phyloP scores from a whole-genome alignment of 1,139 yeast species.

The Zygoascus hellenicus region DNA sequence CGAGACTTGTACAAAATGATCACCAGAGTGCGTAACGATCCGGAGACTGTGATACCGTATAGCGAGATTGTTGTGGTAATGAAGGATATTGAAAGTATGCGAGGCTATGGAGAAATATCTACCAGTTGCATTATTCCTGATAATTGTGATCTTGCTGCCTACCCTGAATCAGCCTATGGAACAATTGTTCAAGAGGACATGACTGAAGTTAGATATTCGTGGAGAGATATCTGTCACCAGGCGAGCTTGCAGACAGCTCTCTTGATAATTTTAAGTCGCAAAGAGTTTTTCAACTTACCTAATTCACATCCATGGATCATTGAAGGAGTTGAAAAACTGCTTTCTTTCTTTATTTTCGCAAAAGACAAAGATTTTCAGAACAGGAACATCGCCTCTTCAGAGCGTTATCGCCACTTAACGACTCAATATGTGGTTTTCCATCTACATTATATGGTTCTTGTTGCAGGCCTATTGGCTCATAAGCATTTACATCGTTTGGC shows the following conservation, averaged over 20 bases:
- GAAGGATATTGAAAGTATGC: not conserved
- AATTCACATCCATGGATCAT: constrained; percentile 46
- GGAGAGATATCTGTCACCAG: constrained; percentile 68
- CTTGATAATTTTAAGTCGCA: constrained; percentile 41
- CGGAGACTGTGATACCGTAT: not conserved
- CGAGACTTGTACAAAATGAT: constrained; percentile 5
- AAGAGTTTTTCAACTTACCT: constrained; percentile 40
- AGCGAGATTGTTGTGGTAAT: not conserved
- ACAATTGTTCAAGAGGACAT: constrained; percentile 1
- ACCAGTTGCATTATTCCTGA: constrained; percentile 5
- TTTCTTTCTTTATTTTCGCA: constrained; percentile 38
- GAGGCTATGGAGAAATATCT: constrained; percentile 5
- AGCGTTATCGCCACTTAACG: constrained; percentile 4
- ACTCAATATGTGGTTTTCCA: constrained; percentile 1
- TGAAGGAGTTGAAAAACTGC: constrained; percentile 43
- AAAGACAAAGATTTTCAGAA: constrained; percentile 26
- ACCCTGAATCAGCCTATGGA: constrained; percentile 1
- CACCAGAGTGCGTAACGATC: not conserved
- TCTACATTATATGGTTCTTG: constrained; percentile 2
- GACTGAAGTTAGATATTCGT: constrained; percentile 33
- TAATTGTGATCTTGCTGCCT: not conserved
- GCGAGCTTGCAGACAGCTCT: constrained; percentile 47
- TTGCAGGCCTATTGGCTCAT: constrained; percentile 4
- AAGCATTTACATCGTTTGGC: not conserved
- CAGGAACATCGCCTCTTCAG: not conserved